A percentile compares a stretch with the other conserved stretches of the same genome.
Conservation (phyloP, 2,329 filamentous ascomycete genomes). For the Monosporascus sp. region DNA sequence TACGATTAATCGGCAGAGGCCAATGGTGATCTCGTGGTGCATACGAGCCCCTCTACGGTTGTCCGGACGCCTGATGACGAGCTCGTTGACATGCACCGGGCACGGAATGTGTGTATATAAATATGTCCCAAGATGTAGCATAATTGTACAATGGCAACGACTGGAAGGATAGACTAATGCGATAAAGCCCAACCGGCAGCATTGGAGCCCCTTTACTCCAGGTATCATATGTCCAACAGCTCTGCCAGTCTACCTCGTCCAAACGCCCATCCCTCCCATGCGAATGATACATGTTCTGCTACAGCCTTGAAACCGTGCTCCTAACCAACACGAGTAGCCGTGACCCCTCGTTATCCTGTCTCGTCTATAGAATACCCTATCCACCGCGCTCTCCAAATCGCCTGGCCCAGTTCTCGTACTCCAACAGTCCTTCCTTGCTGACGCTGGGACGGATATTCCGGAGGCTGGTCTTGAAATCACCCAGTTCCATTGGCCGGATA, state of each 20-base stretch:
- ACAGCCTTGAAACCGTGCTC: too few relatives aligned
- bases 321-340: too few relatives aligned
- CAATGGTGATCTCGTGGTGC: too few relatives aligned
- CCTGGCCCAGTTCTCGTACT: conserved; percentile 90
- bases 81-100: not conserved
- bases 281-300: too few relatives aligned
- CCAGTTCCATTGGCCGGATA: conserved; percentile 77
- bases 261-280: too few relatives aligned
- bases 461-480: conserved; percentile 82
- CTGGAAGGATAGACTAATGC: not conserved
- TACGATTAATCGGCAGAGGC: too few relatives aligned
- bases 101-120: not conserved
- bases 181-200: too few relatives aligned
- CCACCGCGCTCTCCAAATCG: conserved; percentile 92
- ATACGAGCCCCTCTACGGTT: too few relatives aligned
- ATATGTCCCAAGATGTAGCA: not conserved
- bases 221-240: not conserved
- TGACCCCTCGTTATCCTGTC: not conserved
- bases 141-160: not conserved
- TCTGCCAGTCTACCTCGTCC: too few relatives aligned
- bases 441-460: conserved; percentile 85
- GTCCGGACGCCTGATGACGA: too few relatives aligned
- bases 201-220: too few relatives aligned
- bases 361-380: conserved; percentile 31
- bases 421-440: conserved; percentile 73